Evolutionary conservation across 169 alveolate genomes (phyloP), one percentile per base, ranked within the genome.

Genomic region (Cryptosporidium parvum): DNA sequence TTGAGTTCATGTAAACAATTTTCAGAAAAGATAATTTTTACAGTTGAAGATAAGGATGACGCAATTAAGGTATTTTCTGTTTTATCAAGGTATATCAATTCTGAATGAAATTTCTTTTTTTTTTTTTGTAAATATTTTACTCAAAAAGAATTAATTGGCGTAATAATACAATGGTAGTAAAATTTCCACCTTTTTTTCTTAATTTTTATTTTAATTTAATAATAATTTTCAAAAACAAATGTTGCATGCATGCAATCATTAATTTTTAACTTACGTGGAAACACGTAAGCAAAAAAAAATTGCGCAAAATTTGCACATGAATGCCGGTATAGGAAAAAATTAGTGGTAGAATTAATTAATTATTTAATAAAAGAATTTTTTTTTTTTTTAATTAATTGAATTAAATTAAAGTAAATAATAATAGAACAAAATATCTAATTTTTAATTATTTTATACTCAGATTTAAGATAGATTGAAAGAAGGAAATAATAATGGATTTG

Each of bases 21-120:
- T 18, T 45, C 86, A 39, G 86, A 73, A 73, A 73, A 73, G 37
- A 53, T 73, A 6, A 37, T 37, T 9, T 73, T 73, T 39, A 53
- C 65, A 48, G 59, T 73, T 23, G 71, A 73, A 58, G 70, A 37
- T 14, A 48, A 73, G 42, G 44, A 37, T 26, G 71, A 59, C 2
- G 86, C 86, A 53, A 37, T 52, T 16, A 73, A 37, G 10, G 21
- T 73, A 16, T 73, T 73, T 58, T 73, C 86, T 35, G 14, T 73
- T 23, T 42, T 73, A 51, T 56, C 71, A 0, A 73, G 23, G 7
- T 56, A 56, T n/a, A 73, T 73, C 16, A 73, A 73, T 52, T 59
- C 86, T 12, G 71, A 73, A 16, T 73, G 39, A 10, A 6, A 9
- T 26, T 26, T 26, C 26, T 31, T 31, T 31, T 31, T 31, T 2